These are phyloP conservation scores for Cardamine resedifolia DNA, from an alignment of 345 rosid genomes.

Conservation along the genomic window DNA sequence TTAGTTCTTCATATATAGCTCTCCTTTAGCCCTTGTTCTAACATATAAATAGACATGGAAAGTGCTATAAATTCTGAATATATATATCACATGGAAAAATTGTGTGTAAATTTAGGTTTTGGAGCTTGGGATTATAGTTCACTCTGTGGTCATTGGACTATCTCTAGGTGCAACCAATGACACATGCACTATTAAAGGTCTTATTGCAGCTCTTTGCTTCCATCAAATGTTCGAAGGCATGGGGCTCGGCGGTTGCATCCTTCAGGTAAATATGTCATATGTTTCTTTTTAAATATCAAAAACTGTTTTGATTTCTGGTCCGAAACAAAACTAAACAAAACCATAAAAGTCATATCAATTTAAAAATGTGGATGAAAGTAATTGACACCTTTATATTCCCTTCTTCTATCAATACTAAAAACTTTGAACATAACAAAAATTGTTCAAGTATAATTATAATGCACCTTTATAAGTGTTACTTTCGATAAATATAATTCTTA, in stretches of 20 bases:
- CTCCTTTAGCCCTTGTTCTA: background rate
- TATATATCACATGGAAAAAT: background rate
- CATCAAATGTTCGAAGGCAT: constrained; percentile 84
- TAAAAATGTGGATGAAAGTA: background rate
- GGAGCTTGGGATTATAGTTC: constrained; percentile 70
- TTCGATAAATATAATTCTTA: background rate
- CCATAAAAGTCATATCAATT: background rate
- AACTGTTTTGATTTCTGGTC: background rate
- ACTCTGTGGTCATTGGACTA: constrained; percentile 70
- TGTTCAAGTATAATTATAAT: no score
- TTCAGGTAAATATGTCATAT: constrained; percentile 51
- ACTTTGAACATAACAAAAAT: no score
- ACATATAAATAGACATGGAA: background rate
- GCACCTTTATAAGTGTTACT: background rate
- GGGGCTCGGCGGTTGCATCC: constrained; percentile 83
- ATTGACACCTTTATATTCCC: no score
- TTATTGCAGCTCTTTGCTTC: constrained; percentile 78
- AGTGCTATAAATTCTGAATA: background rate
- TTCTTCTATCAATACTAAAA: no score
- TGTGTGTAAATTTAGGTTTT: constrained; percentile 45
- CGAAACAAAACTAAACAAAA: background rate
- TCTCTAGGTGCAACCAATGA: constrained; percentile 69
- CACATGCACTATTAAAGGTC: constrained; percentile 62
- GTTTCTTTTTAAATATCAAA: background rate
- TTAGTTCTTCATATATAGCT: constrained; percentile 25